Conservation (phyloP, 2,329 filamentous ascomycete species). For the Mariannaea elegans region DNA sequence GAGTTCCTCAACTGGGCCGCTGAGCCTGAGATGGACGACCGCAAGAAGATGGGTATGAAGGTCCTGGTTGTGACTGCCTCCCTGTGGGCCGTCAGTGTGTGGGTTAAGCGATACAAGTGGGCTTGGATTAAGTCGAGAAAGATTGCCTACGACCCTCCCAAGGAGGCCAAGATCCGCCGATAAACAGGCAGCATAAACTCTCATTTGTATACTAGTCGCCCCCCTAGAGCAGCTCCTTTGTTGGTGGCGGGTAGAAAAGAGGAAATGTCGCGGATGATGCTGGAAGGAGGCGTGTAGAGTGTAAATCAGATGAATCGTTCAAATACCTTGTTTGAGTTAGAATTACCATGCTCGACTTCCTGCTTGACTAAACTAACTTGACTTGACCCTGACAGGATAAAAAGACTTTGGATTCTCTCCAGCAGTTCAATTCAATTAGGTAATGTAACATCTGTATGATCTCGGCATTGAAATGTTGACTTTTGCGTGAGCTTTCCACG, state of each 20-base stretch:
- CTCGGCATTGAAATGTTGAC: too few relatives aligned
- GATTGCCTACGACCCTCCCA: constrained; percentile 85
- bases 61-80: constrained; percentile 81
- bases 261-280: constrained; percentile 42
- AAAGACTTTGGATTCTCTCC: too few relatives aligned
- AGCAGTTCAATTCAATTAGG: too few relatives aligned
- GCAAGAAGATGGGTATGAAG: constrained; percentile 99
- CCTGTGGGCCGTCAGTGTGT: constrained; percentile 88
- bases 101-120: constrained; percentile 99
- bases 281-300: constrained; percentile 53
- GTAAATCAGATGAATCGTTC: constrained; percentile 61
- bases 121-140: constrained; percentile 94
- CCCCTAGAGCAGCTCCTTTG: constrained; percentile 53
- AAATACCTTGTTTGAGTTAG: constrained; percentile 46
- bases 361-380: not conserved
- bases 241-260: constrained; percentile 53
- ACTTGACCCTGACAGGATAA: not conserved
- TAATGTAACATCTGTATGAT: too few relatives aligned
- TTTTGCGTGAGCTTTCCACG: too few relatives aligned
- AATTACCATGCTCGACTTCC: not conserved
- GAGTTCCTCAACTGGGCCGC: constrained; percentile 99
- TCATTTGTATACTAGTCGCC: constrained; percentile 55
- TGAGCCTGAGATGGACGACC: constrained; percentile 98
- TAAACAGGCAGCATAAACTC: constrained; percentile 48
- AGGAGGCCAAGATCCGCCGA: constrained; percentile 59